Percentiles rank a stretch among this genome's conserved stretches.
Evolutionary conservation across 1,284 basidiomycete genomes (phyloP).

Genomic region (Ustilago tritici): DNA sequence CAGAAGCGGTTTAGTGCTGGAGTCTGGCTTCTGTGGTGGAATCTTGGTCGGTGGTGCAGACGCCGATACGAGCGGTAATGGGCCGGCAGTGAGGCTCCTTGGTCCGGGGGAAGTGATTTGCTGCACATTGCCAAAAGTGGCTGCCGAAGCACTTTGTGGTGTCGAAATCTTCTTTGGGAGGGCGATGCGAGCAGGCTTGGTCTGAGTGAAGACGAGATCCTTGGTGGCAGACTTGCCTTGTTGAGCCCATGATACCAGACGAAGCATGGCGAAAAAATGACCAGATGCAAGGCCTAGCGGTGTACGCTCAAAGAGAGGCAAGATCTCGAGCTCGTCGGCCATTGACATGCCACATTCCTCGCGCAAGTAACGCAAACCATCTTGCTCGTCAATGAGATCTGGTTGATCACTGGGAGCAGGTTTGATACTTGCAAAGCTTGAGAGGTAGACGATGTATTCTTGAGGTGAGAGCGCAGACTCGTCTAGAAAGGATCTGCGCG

Average conservation of each 20-base stretch:
- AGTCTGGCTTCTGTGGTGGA: constrained; percentile 41
- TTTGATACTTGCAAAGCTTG: constrained; percentile 60
- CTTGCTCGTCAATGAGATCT: constrained; percentile 65
- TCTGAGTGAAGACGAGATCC: constrained; percentile 66
- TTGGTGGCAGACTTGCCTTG: constrained; percentile 52
- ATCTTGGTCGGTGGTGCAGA: constrained; percentile 12
- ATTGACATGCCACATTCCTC: constrained; percentile 61
- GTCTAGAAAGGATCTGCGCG: constrained; percentile 56
- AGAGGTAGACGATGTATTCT: constrained; percentile 62
- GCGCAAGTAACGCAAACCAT: constrained; percentile 64
- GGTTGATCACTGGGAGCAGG: constrained; percentile 60
- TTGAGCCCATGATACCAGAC: constrained; percentile 67
- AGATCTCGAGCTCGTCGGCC: constrained; percentile 66
- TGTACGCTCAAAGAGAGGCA: constrained; percentile 67
- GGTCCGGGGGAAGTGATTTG: constrained; percentile 36
- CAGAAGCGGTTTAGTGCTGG: constrained; percentile 44
- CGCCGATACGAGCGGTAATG: constrained; percentile 20
- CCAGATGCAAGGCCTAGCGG: constrained; percentile 63
- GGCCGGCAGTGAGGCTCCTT: constrained; percentile 35
- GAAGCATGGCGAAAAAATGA: constrained; percentile 67
- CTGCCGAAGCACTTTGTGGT: constrained; percentile 42
- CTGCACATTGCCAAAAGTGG: constrained; percentile 35
- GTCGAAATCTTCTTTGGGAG: constrained; percentile 29
- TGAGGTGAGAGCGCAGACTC: constrained; percentile 65
- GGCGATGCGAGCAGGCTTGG: constrained; percentile 47